These are phyloP conservation scores for Pelargonium fulgidum DNA, from an alignment of 441 rosid genomes.

Conservation along the genomic window DNA sequence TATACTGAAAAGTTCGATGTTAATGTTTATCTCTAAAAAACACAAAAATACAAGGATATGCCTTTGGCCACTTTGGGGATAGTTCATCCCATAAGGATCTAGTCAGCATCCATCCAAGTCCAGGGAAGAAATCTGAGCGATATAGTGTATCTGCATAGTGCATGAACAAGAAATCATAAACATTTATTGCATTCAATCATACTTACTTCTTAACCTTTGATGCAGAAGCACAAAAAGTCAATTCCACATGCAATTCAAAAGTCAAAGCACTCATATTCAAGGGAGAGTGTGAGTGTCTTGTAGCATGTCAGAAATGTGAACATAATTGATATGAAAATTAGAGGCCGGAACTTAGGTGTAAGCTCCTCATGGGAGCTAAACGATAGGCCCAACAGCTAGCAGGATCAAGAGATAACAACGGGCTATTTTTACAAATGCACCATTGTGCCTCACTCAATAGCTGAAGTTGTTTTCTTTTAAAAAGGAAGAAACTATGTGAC, in stretches of 20 bases:
- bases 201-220: neutral
- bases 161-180: conserved; percentile 24
- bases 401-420: neutral
- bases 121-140: conserved; percentile 97
- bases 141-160: conserved; percentile 65
- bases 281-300: neutral
- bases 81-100: conserved; percentile 84
- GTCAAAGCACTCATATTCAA: neutral
- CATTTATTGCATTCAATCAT: neutral
- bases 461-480: neutral
- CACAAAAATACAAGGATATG: conserved; percentile 66
- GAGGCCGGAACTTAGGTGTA: neutral
- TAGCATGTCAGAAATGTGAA: neutral
- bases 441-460: conserved; percentile 1
- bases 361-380: neutral
- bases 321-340: neutral
- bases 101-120: conserved; percentile 96
- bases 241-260: neutral
- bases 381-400: neutral
- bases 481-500: neutral
- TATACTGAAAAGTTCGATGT: conserved; percentile 15
- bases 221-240: neutral
- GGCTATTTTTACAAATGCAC: neutral
- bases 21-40: neutral
- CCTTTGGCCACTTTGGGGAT: conserved; percentile 98